Evolutionary conservation across 202 grass and related monocot species (phyloP), one percentile per base, ranked within the genome.

Genomic region (Bolboschoenoplectus hybrid): DNA sequence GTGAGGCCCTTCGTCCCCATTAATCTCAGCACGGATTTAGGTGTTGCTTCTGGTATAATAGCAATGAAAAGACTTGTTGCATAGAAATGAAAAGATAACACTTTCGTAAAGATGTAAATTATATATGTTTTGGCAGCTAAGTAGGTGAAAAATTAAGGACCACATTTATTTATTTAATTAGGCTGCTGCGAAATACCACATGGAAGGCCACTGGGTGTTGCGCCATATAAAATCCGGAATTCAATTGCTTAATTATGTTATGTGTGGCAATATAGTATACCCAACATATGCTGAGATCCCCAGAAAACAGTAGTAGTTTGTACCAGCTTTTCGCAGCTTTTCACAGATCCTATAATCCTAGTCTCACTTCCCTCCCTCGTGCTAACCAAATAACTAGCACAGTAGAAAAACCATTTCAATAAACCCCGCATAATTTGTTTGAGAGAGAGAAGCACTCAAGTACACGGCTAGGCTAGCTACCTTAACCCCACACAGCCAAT

Each of bases 1-100:
- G 92, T 99, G 81, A 96, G 89, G 81, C 93, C 97, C 91, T 96
- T 99, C 90, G 92, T 90, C 38, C 97, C 89, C 93, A 99, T 99
- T 86, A 99, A 84, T 87, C 93, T 94, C 70, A 94, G 89, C 80
- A 96, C 93, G 7, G 90, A 99, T 80, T 99, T 99, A 19, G 97
- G 97, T 38, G 97, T 98, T 2, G 93, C 91, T 69, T 98, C 97
- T 96, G 88, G 88, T 80, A 16, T 0, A 61, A 19, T 49, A 83
- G 7, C 9, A 77, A 88, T 9, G 75, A 39, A 53, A 49, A 63
- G 19, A 84, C 12, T 62, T 57, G 3, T 58, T 63, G 7, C 55
- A 58, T 26, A 41, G 20, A 62, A 81, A 41, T 81, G 6, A 34
- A 36, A 63, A 26, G 1, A 9, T n/a, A 7, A 38, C 36, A 43